Base-by-base conservation (phyloP, 805 yeast species). In the Huiozyma naganishii region DNA sequence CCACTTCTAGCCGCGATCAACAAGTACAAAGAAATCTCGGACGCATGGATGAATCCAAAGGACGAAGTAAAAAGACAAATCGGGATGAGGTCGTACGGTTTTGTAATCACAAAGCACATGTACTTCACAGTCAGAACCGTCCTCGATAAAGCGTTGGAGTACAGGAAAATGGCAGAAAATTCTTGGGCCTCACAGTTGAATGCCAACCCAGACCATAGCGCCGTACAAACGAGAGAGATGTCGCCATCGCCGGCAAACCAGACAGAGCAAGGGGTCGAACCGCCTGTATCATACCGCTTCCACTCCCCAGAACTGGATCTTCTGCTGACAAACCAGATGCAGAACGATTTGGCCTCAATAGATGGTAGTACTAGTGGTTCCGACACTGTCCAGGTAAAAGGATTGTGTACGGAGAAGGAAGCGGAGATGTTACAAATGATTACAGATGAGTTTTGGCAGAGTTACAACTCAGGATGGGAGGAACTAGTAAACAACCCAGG, bases 361-460 rank as follows among this genome's bases (percentile, higher is more conserved):
- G n/a, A 10, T n/a, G n/a, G 10, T 10, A n/a, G 34, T 10, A 32
- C 8, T 29, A 33, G 12, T 17, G n/a, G 32, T 13, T 13, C 23
- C 8, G 36, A 10, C 7, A 17, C 30, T 2, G 12, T 23, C 7
- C 32, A 17, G 23, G 7, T 30, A 23, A 30, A 11, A 11, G 33
- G n/a, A 30, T 8, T 9, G 33, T 30, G 9, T 8, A 13, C 29
- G 8, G 36, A 41, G 9, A 41, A 32, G 32, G 44, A 45, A 13
- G 30, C 36, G 10, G 56, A 51, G 10, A 39, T 52, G 39, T 40
- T 49, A 2, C 47, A 40, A 35, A 32, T 45, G 32, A 45, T 53
- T 29, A 45, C 53, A 3, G 55, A 50, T 29, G 54, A 53, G 17
- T 52, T 53, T 32, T 53, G 56, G 56, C 33, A 47, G 36, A 48